Conservation (phyloP, 495 filamentous ascomycete species). For the Xylaria bambusicola region DNA sequence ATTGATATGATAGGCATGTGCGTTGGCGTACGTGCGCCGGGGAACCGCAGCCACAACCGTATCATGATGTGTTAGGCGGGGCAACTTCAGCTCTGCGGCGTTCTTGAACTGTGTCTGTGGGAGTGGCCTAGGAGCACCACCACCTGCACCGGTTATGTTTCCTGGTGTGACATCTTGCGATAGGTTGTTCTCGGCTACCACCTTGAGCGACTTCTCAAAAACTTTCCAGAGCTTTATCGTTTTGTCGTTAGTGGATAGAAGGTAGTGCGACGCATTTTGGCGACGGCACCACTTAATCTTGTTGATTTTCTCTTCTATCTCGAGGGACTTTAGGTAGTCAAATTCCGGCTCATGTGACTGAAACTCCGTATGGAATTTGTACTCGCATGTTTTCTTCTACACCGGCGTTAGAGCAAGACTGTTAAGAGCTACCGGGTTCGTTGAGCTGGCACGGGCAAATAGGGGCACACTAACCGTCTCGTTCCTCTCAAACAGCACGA, state of each 20-base stretch:
- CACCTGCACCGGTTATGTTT: conserved; percentile 69
- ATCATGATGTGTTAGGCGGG: conserved; percentile 95
- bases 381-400: conserved; percentile 99
- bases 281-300: conserved; percentile 99
- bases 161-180: conserved; percentile 91
- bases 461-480: conserved; percentile 73
- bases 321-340: conserved; percentile 97
- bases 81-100: conserved; percentile 83
- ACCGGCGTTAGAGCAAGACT: conserved; percentile 14
- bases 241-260: conserved; percentile 98
- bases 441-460: neutral
- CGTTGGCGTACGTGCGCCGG: conserved; percentile 93
- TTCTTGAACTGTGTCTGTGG: conserved; percentile 75
- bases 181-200: conserved; percentile 97
- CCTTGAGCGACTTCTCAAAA: conserved; percentile 98
- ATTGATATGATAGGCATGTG: conserved; percentile 99
- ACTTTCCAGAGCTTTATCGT: conserved; percentile 99
- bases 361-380: conserved; percentile 99
- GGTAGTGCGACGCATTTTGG: conserved; percentile 97
- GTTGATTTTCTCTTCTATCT: conserved; percentile 99
- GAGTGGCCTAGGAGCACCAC: conserved; percentile 63
- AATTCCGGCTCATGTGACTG: conserved; percentile 99
- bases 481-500: conserved; percentile 96
- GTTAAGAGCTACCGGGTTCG: neutral
- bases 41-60: conserved; percentile 97